phyloP scores from a whole-genome alignment of 139 green algal species.

The Parachlorella kessleri region DNA sequence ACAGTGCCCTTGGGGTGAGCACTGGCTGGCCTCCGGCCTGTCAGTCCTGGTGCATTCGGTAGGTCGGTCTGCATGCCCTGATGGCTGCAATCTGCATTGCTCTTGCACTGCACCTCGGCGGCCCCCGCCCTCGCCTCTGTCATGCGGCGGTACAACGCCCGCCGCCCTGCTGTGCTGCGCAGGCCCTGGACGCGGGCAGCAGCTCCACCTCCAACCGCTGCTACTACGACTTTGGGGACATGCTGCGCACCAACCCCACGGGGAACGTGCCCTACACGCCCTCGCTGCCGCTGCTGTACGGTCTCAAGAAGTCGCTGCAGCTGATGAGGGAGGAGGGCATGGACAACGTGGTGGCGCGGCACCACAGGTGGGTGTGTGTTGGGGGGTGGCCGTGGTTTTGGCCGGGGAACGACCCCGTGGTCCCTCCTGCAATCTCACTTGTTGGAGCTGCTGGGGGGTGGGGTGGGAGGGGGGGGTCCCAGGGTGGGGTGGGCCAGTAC shows the following conservation, averaged over 20 bases:
- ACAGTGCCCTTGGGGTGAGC: too few relatives aligned
- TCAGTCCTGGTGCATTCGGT: too few relatives aligned
- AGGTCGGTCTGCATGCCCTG: too few relatives aligned
- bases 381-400: not conserved
- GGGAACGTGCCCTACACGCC: slow-evolving; percentile 85
- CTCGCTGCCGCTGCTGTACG: slow-evolving; percentile 88
- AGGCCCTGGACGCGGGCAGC: slow-evolving; percentile 77
- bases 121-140: not conserved
- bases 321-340: slow-evolving; percentile 89
- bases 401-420: too few relatives aligned
- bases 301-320: slow-evolving; percentile 76
- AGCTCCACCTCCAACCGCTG: slow-evolving; percentile 69
- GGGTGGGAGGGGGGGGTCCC: too few relatives aligned
- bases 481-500: not conserved
- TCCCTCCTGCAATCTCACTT: too few relatives aligned
- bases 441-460: too few relatives aligned
- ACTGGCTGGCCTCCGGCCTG: too few relatives aligned
- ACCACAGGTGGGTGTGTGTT: slow-evolving; percentile 64
- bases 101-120: not conserved
- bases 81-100: too few relatives aligned
- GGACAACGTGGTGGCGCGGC: slow-evolving; percentile 83
- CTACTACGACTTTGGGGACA: slow-evolving; percentile 91
- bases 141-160: slow-evolving; percentile 10
- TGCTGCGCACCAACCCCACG: slow-evolving; percentile 56
- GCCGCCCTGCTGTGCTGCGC: too few relatives aligned